Percentiles rank a stretch among this genome's conserved stretches.
Conservation (phyloP, 2,329 filamentous ascomycete species). For the Pestalotiopsis sp. region DNA sequence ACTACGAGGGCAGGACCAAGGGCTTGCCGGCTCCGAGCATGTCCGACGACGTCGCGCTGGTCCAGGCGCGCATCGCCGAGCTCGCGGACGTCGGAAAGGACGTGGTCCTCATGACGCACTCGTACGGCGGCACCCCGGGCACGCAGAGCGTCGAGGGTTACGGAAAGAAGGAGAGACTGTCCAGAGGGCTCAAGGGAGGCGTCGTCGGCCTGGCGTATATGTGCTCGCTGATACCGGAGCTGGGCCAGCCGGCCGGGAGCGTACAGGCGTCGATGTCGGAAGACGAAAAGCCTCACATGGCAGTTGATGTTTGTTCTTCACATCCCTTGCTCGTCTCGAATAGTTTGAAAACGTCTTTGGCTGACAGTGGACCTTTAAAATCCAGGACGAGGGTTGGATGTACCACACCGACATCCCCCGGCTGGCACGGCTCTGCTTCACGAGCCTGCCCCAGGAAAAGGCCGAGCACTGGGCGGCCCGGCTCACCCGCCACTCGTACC, state of each 20-base stretch:
- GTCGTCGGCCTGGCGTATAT: slow-evolving; percentile 34
- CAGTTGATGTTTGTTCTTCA: slow-evolving; percentile 11
- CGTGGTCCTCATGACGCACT: slow-evolving; percentile 25
- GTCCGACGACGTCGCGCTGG: slow-evolving; percentile 35
- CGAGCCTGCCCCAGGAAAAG: slow-evolving; percentile 27
- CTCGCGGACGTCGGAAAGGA: slow-evolving; percentile 34
- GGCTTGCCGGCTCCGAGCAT: slow-evolving; percentile 22
- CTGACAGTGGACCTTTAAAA: not conserved
- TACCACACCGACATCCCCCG: slow-evolving; percentile 16
- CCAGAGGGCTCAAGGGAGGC: slow-evolving; percentile 37
- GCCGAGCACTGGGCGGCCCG: slow-evolving; percentile 8
- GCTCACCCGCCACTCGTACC: slow-evolving; percentile 30
- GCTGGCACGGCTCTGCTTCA: slow-evolving; percentile 23
- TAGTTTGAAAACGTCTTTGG: not conserved
- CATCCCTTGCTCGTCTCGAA: too few relatives aligned
- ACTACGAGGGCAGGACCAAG: slow-evolving; percentile 10
- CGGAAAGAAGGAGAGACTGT: slow-evolving; percentile 32
- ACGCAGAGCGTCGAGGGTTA: slow-evolving; percentile 35
- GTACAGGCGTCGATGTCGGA: not conserved
- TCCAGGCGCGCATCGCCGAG: slow-evolving; percentile 30
- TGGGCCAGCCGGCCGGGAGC: slow-evolving; percentile 21
- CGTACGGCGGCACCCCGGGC: slow-evolving; percentile 26
- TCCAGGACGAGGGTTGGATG: slow-evolving; percentile 30
- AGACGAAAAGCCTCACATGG: not conserved
- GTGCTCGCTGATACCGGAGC: slow-evolving; percentile 24